These are phyloP conservation scores for Aspergillus caelatus DNA, from an alignment of 2,329 filamentous ascomycete genomes.

Conservation along the genomic window DNA sequence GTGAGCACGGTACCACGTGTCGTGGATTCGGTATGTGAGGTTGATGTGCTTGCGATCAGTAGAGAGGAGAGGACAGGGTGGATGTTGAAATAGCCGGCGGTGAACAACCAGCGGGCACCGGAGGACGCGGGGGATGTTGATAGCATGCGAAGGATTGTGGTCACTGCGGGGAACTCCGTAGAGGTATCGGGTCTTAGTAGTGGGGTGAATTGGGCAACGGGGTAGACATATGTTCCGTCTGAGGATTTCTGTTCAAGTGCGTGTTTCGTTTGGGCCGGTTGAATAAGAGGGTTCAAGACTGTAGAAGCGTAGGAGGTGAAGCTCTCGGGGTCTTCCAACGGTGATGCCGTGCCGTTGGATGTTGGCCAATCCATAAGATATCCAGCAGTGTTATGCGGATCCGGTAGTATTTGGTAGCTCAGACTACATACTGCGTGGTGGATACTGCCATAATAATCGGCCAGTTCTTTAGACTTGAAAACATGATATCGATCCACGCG, in stretches of 20 bases:
- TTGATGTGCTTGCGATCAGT: conserved; percentile 69
- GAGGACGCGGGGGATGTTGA: conserved; percentile 62
- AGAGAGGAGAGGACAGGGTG: conserved; percentile 79
- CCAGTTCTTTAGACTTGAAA: conserved; percentile 76
- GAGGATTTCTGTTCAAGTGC: conserved; percentile 32
- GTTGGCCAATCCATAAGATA: conserved; percentile 72
- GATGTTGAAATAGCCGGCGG: conserved; percentile 98
- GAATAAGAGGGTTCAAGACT: conserved; percentile 68
- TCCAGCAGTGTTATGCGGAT: conserved; percentile 44
- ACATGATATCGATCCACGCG: conserved; percentile 93
- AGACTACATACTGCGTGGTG: conserved; percentile 77
- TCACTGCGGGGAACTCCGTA: conserved; percentile 84
- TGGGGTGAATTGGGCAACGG: conserved; percentile 84
- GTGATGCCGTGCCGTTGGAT: conserved; percentile 73
- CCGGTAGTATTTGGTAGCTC: conserved; percentile 76
- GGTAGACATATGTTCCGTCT: conserved; percentile 76
- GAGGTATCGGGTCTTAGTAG: conserved; percentile 78
- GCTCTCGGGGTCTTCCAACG: conserved; percentile 67
- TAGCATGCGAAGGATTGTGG: conserved; percentile 70
- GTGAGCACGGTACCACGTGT: conserved; percentile 80
- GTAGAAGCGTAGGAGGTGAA: conserved; percentile 72
- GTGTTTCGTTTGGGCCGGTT: conserved; percentile 46
- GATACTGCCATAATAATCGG: conserved; percentile 78
- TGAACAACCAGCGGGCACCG: conserved; percentile 88
- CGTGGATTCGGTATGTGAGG: conserved; percentile 31